These are phyloP conservation scores for Mycena rosella DNA, from an alignment of 768 basidiomycete species.

Conservation along the genomic window DNA sequence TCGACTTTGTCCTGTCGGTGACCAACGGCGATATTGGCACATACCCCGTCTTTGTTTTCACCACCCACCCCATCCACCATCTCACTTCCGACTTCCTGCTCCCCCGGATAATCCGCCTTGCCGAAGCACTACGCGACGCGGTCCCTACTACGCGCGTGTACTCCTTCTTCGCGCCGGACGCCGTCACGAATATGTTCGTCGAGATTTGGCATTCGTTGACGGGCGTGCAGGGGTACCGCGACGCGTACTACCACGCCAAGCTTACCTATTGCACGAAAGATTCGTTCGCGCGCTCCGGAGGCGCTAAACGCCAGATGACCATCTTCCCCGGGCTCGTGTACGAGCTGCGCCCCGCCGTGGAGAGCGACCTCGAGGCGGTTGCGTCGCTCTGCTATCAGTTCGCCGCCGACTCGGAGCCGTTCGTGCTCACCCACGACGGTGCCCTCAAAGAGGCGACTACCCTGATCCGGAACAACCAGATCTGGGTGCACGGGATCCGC, in stretches of 20 bases:
- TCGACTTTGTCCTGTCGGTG: constrained; percentile 71
- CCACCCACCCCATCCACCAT: constrained; percentile 52
- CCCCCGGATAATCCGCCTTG: constrained; percentile 58
- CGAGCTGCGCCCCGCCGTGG: constrained; percentile 59
- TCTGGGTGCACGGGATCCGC: constrained; percentile 74
- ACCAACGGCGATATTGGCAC: constrained; percentile 66
- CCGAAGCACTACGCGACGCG: constrained; percentile 49
- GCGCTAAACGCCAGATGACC: constrained; percentile 35
- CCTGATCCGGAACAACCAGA: constrained; percentile 59
- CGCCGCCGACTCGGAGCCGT: constrained; percentile 69
- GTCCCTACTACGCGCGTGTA: constrained; percentile 63
- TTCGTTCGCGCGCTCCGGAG: constrained; percentile 55
- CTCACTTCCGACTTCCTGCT: constrained; percentile 54
- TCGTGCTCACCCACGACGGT: constrained; percentile 54
- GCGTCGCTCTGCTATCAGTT: constrained; percentile 68
- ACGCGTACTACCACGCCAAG: constrained; percentile 74
- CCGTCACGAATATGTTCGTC: constrained; percentile 61
- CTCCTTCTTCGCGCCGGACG: constrained; percentile 72
- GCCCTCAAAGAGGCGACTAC: constrained; percentile 65
- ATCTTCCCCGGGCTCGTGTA: constrained; percentile 41
- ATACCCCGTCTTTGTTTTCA: constrained; percentile 78
- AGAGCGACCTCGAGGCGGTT: constrained; percentile 53
- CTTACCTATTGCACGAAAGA: constrained; percentile 65
- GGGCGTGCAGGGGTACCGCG: constrained; percentile 48
- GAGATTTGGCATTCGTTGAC: constrained; percentile 62